A percentile compares a stretch with the other conserved stretches of the same genome.
These are phyloP conservation scores for Tetraselmis striata DNA, from an alignment of 139 green algal genomes.

Conservation along the genomic window DNA sequence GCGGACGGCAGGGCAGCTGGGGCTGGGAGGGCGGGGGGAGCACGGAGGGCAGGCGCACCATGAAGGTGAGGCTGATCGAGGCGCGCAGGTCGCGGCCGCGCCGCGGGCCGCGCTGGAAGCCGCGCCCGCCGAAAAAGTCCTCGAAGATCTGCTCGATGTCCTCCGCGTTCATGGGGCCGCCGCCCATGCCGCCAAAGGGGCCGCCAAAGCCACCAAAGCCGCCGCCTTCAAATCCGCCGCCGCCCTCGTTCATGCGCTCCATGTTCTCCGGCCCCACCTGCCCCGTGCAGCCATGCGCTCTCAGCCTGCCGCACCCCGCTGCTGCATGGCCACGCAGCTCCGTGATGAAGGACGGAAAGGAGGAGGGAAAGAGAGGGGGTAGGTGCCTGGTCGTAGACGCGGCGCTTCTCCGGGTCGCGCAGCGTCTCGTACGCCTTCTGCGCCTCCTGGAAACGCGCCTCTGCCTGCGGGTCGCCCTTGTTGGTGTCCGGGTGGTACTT, in stretches of 20 bases:
- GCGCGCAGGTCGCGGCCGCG: constrained; percentile 15
- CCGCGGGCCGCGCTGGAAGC: constrained; percentile 12
- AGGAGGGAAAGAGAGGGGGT: no score
- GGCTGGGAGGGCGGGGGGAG: not conserved
- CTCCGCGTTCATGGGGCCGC: constrained; percentile 23
- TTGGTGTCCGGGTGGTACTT: constrained; percentile 91
- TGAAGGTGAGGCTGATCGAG: constrained; percentile 30
- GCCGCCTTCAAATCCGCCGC: constrained; percentile 10
- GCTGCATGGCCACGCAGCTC: no score
- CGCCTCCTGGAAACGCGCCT: constrained; percentile 77
- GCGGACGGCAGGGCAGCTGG: constrained; percentile 1
- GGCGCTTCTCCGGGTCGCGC: constrained; percentile 71
- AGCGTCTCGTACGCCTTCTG: constrained; percentile 86
- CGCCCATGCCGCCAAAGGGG: constrained; percentile 7
- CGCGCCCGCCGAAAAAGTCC: constrained; percentile 31
- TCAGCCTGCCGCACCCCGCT: no score
- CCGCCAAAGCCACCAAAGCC: not conserved
- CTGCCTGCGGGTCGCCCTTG: constrained; percentile 71
- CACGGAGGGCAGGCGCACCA: constrained; percentile 13
- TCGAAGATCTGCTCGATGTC: constrained; percentile 40
- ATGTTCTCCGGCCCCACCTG: constrained; percentile 50
- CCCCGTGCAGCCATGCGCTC: constrained; percentile 9
- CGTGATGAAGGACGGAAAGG: not conserved
- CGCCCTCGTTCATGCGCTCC: constrained; percentile 51
- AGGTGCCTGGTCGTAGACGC: constrained; percentile 61